Percentiles rank a stretch among this genome's conserved stretches.
Conservation (phyloP, 2,329 filamentous ascomycete species). For the Pseudodiploospora longispora region DNA sequence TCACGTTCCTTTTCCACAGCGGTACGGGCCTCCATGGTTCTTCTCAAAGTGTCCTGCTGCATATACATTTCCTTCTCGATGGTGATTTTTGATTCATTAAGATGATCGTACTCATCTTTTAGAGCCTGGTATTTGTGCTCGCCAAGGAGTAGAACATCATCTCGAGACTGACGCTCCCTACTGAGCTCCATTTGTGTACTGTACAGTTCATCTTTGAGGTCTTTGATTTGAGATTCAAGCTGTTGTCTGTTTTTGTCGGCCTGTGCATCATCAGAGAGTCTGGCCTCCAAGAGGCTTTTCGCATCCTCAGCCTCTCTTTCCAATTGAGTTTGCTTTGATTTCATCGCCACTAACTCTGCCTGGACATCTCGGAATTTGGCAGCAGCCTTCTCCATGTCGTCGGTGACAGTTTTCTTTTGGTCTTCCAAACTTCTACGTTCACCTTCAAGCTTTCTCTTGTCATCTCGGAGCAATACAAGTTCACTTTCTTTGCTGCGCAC, state of each 20-base stretch:
- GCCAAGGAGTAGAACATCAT: conserved; percentile 83
- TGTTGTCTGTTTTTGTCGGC: conserved; percentile 73
- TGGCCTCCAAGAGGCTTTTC: conserved; percentile 75
- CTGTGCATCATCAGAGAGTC: conserved; percentile 83
- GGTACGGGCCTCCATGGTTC: conserved; percentile 72
- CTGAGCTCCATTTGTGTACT: conserved; percentile 82
- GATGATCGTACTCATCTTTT: conserved; percentile 73
- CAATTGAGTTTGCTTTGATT: conserved; percentile 72
- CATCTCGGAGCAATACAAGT: conserved; percentile 71
- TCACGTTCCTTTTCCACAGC: conserved; percentile 82
- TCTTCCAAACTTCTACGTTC: conserved; percentile 73
- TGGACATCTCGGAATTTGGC: conserved; percentile 73
- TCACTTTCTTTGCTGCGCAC: conserved; percentile 93
- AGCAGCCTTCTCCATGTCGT: conserved; percentile 73
- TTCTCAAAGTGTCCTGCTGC: conserved; percentile 83
- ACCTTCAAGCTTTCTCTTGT: conserved; percentile 74
- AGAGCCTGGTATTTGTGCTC: conserved; percentile 81
- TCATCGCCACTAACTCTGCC: conserved; percentile 80
- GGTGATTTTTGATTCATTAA: conserved; percentile 92
- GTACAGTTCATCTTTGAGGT: conserved; percentile 79
- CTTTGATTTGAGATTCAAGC: conserved; percentile 77
- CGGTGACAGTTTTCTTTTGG: conserved; percentile 62
- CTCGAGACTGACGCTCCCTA: conserved; percentile 83
- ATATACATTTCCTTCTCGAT: conserved; percentile 97
- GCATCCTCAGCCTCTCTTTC: conserved; percentile 85